Evolutionary conservation across 2,329 filamentous ascomycete genomes (phyloP), one percentile per base, ranked within the genome.

Genomic region (Esteya vermicola): DNA sequence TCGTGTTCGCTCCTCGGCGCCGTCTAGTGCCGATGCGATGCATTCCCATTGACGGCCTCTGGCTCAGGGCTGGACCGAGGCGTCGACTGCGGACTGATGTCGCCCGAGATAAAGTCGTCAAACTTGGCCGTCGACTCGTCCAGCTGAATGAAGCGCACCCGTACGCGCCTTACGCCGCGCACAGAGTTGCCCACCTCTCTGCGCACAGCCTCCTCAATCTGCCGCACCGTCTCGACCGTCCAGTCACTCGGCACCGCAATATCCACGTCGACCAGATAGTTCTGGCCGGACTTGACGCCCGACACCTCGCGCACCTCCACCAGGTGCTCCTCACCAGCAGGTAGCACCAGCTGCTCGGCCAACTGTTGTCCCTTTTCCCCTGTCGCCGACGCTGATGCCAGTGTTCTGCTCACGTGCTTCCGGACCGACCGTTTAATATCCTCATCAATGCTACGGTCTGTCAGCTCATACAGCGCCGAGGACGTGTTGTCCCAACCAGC

Each of bases 261-360:
- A 57, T 94, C 88, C 8, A 98, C 59, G 51, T 96, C 91, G 50
- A 96, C 78, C 23, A 96, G 68, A 56, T 93, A 95, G 62, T 95
- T 98, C 59, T 95, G 91, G 23, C 91, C 91, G 4, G 85, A 91
- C 62, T 98, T 98, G 60, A 94, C 72, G 40, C 91, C 91, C 48
- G 85, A 82, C 4, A 96, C 72, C 33, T 84, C 81, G 33, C 81
- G 73, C 34, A 95, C 62, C 52, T 84, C 75, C 9, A 86, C 69
- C 40, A 77, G 62, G 36, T 72, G 62, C 42, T 77, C 62, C 36
- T 72, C 62, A 36, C 72, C 65, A 38, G 70, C 63, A 38, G 58
- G 57, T 18, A 81, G 52, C 9, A 36, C 22, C 4, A 42, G 9
- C 16, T 35, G 26, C 19, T 40, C 36, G 19, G 36, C 46, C n/a